A percentile compares a stretch with the other conserved stretches of the same genome.
Conservation (phyloP, 257 asterid species). For the Thymus mandschuricus region DNA sequence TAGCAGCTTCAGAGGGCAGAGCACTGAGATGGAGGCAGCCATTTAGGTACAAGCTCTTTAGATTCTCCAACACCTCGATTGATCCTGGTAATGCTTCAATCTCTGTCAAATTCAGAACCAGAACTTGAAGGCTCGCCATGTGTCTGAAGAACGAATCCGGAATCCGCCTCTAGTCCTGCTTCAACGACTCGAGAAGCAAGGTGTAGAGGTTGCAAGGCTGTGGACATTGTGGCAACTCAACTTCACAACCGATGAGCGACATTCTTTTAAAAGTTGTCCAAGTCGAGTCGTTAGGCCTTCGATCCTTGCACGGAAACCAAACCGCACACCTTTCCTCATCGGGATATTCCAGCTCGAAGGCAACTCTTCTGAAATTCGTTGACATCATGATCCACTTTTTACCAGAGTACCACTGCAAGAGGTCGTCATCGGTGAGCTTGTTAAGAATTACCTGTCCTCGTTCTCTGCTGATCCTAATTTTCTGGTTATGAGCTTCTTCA, state of each 20-base stretch:
- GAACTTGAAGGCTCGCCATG: background rate
- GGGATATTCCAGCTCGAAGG: background rate
- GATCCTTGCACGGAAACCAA: background rate
- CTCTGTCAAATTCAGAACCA: background rate
- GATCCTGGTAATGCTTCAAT: background rate
- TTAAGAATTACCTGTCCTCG: background rate
- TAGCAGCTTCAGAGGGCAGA: background rate
- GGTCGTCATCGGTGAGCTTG: background rate
- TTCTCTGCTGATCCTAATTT: background rate
- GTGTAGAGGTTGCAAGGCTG: background rate
- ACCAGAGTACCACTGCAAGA: background rate
- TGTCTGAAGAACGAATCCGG: background rate
- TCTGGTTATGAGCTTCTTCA: background rate
- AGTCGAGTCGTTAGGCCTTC: background rate
- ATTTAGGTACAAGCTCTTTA: slow-evolving; percentile 11
- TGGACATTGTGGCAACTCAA: background rate
- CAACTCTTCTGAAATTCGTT: background rate
- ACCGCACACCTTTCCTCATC: background rate
- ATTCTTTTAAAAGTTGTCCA: slow-evolving; percentile 16
- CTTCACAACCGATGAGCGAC: slow-evolving; percentile 2
- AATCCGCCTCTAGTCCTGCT: background rate
- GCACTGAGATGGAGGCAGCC: background rate
- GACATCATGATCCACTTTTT: slow-evolving; percentile 16
- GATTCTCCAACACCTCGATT: background rate
- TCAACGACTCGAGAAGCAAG: slow-evolving; percentile 9